Percentiles rank a stretch among this genome's conserved stretches.
Evolutionary conservation across 2,329 filamentous ascomycete genomes (phyloP).

Genomic region (Akanthomyces muscarius): DNA sequence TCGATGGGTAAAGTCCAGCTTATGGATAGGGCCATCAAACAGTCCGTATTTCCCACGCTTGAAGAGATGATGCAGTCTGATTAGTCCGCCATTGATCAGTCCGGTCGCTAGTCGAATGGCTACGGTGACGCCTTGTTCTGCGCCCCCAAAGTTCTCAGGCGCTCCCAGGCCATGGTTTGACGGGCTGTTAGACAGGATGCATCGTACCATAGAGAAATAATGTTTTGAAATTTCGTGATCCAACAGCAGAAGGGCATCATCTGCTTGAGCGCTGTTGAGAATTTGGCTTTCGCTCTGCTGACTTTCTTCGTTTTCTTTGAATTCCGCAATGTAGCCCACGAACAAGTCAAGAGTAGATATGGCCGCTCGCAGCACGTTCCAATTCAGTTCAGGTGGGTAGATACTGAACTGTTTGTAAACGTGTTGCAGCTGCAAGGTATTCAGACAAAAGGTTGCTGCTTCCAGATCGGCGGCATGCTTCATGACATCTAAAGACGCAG

Average conservation of each 20-base stretch:
- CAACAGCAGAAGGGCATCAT: conserved; percentile 45
- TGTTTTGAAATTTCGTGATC: conserved; percentile 45
- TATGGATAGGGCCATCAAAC: conserved; percentile 41
- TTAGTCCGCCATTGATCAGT: conserved; percentile 43
- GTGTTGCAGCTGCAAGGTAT: conserved; percentile 46
- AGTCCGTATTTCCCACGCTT: conserved; percentile 45
- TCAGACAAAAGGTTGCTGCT: conserved; percentile 47
- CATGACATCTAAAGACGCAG: conserved; percentile 50
- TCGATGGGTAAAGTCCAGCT: conserved; percentile 39
- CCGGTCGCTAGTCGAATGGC: conserved; percentile 44
- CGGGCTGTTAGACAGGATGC: conserved; percentile 28
- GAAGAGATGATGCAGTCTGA: conserved; percentile 44
- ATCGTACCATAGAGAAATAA: conserved; percentile 47
- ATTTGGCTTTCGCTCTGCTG: conserved; percentile 37
- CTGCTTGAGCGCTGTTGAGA: conserved; percentile 37
- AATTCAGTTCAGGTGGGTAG: conserved; percentile 42
- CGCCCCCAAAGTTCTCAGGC: conserved; percentile 30
- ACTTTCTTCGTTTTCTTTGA: conserved; percentile 35
- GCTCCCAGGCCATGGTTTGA: not conserved
- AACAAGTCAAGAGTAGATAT: conserved; percentile 47
- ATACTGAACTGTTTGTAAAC: conserved; percentile 47
- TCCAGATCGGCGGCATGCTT: conserved; percentile 42
- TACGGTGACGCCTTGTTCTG: conserved; percentile 43
- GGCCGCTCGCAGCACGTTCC: conserved; percentile 42
- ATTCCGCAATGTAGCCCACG: conserved; percentile 42